Conservation (phyloP, 306 rosid genomes). For the Herpetospermum pedunculosum region DNA sequence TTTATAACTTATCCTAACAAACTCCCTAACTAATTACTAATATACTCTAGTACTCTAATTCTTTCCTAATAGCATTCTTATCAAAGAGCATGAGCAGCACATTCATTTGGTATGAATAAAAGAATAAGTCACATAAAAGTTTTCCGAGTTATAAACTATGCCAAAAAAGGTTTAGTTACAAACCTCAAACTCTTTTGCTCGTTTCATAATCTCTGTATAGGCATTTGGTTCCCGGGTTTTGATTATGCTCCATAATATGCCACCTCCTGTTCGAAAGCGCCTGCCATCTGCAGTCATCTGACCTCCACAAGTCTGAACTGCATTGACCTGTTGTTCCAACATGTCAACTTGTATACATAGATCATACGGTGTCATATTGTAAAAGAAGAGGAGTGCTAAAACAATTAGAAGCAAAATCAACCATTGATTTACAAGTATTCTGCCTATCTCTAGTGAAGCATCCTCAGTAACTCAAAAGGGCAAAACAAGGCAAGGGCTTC, state of each 20-base stretch:
- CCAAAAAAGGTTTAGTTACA: not conserved
- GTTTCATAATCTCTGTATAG: conserved; percentile 77
- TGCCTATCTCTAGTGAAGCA: not conserved
- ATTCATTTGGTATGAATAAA: not conserved
- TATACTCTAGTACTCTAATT: too few species aligned
- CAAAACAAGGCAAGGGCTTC: not conserved
- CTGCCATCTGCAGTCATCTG: conserved; percentile 70
- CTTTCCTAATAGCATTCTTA: too few species aligned
- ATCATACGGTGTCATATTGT: not conserved
- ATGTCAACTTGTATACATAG: not conserved
- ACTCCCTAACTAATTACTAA: too few species aligned
- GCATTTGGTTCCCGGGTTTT: conserved; percentile 78
- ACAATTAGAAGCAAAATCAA: not conserved
- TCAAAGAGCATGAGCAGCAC: too few species aligned
- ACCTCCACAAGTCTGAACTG: conserved; percentile 77
- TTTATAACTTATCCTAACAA: too few species aligned
- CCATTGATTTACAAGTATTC: not conserved
- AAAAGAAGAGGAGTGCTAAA: not conserved
- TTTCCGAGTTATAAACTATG: not conserved
- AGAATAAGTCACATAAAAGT: not conserved
- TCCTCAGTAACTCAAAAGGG: not conserved
- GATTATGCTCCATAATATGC: conserved; percentile 70
- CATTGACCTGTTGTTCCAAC: conserved; percentile 53
- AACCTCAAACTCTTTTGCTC: conserved; percentile 83
- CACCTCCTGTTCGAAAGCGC: conserved; percentile 73